Conservation (phyloP, 169 alveolate genomes). For the Eimeria acervulina region DNA sequence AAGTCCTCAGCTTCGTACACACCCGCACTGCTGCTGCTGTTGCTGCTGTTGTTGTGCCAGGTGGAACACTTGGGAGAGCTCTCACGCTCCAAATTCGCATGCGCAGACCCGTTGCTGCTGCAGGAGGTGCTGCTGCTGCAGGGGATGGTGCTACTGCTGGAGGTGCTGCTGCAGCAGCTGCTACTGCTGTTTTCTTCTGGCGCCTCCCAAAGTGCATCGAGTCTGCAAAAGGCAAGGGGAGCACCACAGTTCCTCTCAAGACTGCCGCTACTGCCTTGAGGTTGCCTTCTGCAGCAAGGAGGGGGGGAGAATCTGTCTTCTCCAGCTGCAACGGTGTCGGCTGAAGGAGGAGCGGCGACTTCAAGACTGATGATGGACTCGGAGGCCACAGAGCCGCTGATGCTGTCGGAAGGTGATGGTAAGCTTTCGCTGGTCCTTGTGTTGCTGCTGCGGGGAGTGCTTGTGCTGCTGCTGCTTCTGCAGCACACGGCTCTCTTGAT, state of each 20-base stretch:
- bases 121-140: slow-evolving; percentile 5
- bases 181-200: slow-evolving; percentile 1
- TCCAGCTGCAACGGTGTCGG: background rate
- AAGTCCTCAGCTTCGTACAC: background rate
- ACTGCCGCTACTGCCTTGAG: background rate
- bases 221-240: slow-evolving; percentile 5
- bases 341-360: background rate
- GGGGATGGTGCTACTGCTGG: slow-evolving; percentile 39
- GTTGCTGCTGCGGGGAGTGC: slow-evolving; percentile 11
- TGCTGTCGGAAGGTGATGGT: background rate
- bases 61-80: background rate
- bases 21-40: background rate
- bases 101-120: slow-evolving; percentile 27
- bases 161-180: slow-evolving; percentile 4
- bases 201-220: background rate
- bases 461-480: background rate
- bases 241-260: background rate
- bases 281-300: background rate
- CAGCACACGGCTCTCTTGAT: slow-evolving; percentile 7
- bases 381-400: background rate
- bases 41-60: slow-evolving; percentile 18
- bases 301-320: background rate
- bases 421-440: background rate
- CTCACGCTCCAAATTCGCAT: background rate
- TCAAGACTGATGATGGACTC: background rate